These are phyloP conservation scores for Mollisiaceae sp. DNA, from an alignment of 2,329 filamentous ascomycete genomes.

Conservation along the genomic window DNA sequence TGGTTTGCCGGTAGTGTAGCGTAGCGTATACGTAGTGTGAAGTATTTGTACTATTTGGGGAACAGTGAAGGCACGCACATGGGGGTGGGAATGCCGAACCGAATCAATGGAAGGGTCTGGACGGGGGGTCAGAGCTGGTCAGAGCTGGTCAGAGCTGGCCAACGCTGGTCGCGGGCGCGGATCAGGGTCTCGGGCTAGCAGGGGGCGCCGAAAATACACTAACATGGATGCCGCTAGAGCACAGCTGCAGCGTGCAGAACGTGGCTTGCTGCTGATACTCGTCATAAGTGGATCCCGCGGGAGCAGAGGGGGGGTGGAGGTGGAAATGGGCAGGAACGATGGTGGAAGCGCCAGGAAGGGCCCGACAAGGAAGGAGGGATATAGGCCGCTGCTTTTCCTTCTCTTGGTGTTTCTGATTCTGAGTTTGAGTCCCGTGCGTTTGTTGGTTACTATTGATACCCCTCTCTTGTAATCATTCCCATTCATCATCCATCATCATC, in stretches of 20 bases:
- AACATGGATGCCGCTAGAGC: neutral
- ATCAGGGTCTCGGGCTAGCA: neutral
- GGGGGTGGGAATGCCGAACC: no score
- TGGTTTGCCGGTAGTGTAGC: no score
- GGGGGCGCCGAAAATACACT: neutral
- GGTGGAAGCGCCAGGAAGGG: neutral
- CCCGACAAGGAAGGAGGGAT: neutral
- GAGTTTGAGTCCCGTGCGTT: neutral
- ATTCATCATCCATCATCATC: neutral
- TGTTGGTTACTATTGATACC: neutral
- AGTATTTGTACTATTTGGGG: no score
- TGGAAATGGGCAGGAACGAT: neutral
- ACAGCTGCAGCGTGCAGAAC: neutral
- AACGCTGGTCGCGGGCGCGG: constrained; percentile 1
- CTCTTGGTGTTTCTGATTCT: neutral
- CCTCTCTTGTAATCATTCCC: neutral
- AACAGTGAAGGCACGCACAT: no score
- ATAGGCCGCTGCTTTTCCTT: neutral
- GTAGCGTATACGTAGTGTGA: no score
- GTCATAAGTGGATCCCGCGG: neutral
- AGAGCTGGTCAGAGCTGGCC: neutral
- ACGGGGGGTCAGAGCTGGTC: neutral
- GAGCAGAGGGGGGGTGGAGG: neutral
- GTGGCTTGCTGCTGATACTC: constrained; percentile 7
- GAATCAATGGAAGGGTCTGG: neutral